Evolutionary conservation across 164 flowering plant species (phyloP), one percentile per base, ranked within the genome.

Genomic region (Houttuynia cordata): DNA sequence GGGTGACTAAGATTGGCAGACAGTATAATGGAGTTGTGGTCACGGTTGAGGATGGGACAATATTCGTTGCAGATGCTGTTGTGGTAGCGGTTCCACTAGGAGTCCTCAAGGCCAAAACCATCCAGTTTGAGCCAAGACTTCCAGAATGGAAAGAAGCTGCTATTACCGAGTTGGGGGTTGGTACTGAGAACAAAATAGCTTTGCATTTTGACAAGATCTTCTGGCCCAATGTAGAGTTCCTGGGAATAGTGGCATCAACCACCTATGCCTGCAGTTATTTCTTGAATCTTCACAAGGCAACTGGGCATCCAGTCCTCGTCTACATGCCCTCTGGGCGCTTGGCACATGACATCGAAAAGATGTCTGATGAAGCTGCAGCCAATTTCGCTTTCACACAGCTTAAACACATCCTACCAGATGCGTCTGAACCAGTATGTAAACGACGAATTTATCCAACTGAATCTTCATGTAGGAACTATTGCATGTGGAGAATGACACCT

Each of bases 171-270:
- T 81, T 93, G 24, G 97, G 91, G 59, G 78, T 93, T 58, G 97
- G 98, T 53, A 77, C 75, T 47, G 98, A 93, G 75, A 93, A 93
- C 72, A 90, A 90, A 74, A 86, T 93, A 53, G 71, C 82, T 0
- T 67, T 93, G 79, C 94, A 90, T 67, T 90, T 93, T 61, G 84
- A 83, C 22, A 79, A 79, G 66, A 96, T 88, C 51, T 93, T 93
- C 70, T 90, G 97, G 97, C 99, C 99, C 13, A 90, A 90, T 74
- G 99, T 90, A n/a, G 99, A 93, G 80, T 87, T 93, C 67, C 53
- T 90, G 70, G 99, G 97, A 63, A 87, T 90, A 19, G 96, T 90
- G 69, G 84, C 97, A 4, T 82, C 88, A 0, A 80, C 87, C 41
- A 67, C 99, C 37, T 83, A 90, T 71, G 82, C 69, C 57, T 93